Base-by-base conservation (phyloP, 306 rosid species). In the Sophora flavescens region DNA sequence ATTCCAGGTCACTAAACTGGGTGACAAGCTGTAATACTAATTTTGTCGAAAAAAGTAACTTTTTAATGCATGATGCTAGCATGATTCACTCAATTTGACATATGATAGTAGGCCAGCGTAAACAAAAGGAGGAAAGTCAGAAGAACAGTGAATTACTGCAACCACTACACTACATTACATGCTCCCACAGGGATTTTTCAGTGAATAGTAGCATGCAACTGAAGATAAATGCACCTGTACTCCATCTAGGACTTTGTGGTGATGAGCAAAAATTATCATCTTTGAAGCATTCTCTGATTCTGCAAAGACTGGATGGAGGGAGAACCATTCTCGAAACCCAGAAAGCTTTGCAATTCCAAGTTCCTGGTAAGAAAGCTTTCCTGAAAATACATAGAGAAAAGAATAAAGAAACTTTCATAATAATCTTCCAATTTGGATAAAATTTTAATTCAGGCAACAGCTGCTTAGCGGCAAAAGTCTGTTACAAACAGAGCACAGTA, bases 251-350 rank as follows among this genome's bases (percentile, higher is more conserved):
- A 92, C 98, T 83, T 83, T 92, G 81, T 84, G 97, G 78, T 94
- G 97, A 89, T 94, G 98, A 50, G 91, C 97, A 90, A 94, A 94
- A 79, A 94, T 84, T 67, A 94, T 84, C 96, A 90, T 94, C 84
- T 92, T 94, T 16, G 86, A 88, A 78, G 95, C 82, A 79, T 67
- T 86, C 72, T 90, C 91, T 59, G 87, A 76, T 74, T 87, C 92
- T 9, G 81, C 88, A 78, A 83, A 52, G 68, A 94, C 83, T 75
- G 96, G 90, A 86, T 94, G 98, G 80, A 92, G 84, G 54, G 93
- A 89, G 63, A 94, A 85, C 98, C 98, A 94, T 83, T 91, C 96
- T 35, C 87, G 68, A 87, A 94, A 90, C 42, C 97, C 96, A 26
- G 96, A 86, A 65, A 94, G 90, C 84, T 94, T 94, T 81, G 97